phyloP scores from a whole-genome alignment of 2,329 filamentous ascomycete species.

The Gliomastix tumulicola region DNA sequence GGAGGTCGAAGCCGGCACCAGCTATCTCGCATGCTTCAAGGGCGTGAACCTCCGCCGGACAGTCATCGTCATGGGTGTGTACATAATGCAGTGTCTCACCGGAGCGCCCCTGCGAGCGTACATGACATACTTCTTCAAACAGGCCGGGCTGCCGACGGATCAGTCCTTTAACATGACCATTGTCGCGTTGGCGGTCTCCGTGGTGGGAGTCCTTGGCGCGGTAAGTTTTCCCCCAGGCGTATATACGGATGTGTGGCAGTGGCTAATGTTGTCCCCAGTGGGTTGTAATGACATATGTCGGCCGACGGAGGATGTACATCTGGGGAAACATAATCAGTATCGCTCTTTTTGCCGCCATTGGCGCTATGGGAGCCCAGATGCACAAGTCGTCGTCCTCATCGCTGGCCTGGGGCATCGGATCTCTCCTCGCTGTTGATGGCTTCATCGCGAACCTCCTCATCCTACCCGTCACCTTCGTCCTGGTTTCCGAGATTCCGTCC shows the following conservation, averaged over 20 bases:
- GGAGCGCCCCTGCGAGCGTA: constrained; percentile 27
- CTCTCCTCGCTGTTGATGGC: constrained; percentile 19
- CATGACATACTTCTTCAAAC: constrained; percentile 38
- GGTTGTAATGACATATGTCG: constrained; percentile 26
- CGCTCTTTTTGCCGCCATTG: constrained; percentile 31
- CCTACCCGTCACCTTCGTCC: constrained; percentile 9
- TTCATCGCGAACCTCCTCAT: constrained; percentile 11
- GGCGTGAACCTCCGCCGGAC: constrained; percentile 33
- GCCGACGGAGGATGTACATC: constrained; percentile 30
- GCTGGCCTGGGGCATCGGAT: constrained; percentile 1
- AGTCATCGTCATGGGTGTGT: constrained; percentile 27
- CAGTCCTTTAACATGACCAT: constrained; percentile 28
- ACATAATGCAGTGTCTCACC: constrained; percentile 27
- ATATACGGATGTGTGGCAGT: no score
- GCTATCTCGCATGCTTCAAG: constrained; percentile 36
- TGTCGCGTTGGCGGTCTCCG: constrained; percentile 20
- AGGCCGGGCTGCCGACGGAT: constrained; percentile 26
- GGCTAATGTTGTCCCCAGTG: constrained; percentile 10
- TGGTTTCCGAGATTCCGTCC: constrained; percentile 23
- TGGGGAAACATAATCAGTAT: constrained; percentile 39
- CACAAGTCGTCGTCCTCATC: constrained; percentile 14
- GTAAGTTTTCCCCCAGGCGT: constrained; percentile 21
- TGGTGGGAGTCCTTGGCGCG: constrained; percentile 28
- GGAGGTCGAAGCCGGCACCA: constrained; percentile 8
- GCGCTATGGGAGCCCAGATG: constrained; percentile 22